phyloP scores from a whole-genome alignment of 1,284 basidiomycete genomes.

The Ceratobasidium sp. region DNA sequence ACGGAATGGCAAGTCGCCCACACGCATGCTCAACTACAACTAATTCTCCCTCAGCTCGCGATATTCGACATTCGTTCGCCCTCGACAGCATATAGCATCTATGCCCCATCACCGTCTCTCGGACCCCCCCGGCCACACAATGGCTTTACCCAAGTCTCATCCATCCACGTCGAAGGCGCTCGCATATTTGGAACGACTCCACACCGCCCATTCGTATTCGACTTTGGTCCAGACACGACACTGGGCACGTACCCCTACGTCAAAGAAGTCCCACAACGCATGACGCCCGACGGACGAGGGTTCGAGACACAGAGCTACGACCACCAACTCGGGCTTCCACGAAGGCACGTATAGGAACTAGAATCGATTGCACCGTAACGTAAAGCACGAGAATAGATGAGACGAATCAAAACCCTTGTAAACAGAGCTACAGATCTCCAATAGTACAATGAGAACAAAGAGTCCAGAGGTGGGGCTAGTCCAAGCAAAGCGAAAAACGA shows the following conservation, averaged over 20 bases:
- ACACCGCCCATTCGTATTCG: slow-evolving; percentile 72
- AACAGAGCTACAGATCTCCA: slow-evolving; percentile 26
- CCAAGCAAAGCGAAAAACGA: background rate
- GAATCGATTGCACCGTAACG: background rate
- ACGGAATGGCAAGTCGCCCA: slow-evolving; percentile 57
- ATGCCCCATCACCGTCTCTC: slow-evolving; percentile 2
- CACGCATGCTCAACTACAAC: background rate
- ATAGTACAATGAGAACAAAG: slow-evolving; percentile 7
- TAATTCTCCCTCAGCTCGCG: slow-evolving; percentile 67
- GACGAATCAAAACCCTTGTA: background rate
- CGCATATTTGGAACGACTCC: slow-evolving; percentile 76
- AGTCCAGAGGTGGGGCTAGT: background rate
- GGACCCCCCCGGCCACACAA: slow-evolving; percentile 20
- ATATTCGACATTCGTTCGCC: slow-evolving; percentile 61
- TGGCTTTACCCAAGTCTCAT: slow-evolving; percentile 15
- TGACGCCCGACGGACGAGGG: slow-evolving; percentile 7
- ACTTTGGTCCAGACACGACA: slow-evolving; percentile 71
- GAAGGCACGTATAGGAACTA: background rate
- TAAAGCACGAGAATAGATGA: background rate
- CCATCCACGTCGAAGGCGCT: slow-evolving; percentile 68
- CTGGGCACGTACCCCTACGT: slow-evolving; percentile 61
- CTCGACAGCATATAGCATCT: slow-evolving; percentile 56
- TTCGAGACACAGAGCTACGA: slow-evolving; percentile 19
- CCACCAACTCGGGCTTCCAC: slow-evolving; percentile 7
- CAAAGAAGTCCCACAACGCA: slow-evolving; percentile 6